Percentiles rank a stretch among this genome's conserved stretches.
Evolutionary conservation across 306 rosid species (phyloP).

Genomic region (Lablab purpureus): DNA sequence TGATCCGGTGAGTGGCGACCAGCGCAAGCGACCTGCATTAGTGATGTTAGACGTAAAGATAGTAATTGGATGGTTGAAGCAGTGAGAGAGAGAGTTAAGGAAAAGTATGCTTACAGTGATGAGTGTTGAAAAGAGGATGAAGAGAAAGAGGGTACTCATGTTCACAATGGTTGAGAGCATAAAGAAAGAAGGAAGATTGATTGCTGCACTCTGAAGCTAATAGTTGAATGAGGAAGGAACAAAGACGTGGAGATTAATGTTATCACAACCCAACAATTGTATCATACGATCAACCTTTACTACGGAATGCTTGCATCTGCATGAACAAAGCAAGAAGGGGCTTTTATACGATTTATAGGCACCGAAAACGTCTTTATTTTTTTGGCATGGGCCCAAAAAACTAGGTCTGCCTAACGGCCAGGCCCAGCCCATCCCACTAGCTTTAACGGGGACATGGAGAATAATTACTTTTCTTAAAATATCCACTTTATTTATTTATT

Average conservation of each 20-base stretch:
- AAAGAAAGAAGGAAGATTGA: too few relatives aligned
- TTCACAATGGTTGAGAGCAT: too few relatives aligned
- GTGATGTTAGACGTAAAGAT: not conserved
- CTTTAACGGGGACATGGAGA: not conserved
- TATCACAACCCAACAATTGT: too few relatives aligned
- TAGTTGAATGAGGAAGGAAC: too few relatives aligned
- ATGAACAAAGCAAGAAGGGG: not conserved
- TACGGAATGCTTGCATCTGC: not conserved
- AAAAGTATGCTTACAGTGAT: not conserved
- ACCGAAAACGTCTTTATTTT: not conserved
- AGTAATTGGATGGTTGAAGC: not conserved
- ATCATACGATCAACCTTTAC: too few relatives aligned
- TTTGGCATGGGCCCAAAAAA: not conserved
- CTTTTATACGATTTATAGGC: not conserved
- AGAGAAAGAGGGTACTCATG: not conserved
- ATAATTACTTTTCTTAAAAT: not conserved
- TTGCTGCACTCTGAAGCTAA: too few relatives aligned
- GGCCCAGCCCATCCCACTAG: not conserved
- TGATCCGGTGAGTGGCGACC: constrained; percentile 39
- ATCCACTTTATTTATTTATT: not conserved
- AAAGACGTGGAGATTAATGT: not conserved
- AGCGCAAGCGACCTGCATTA: constrained; percentile 65
- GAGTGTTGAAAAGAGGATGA: not conserved
- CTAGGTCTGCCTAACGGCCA: not conserved
- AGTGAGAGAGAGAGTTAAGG: not conserved